Evolutionary conservation across 2,329 filamentous ascomycete species (phyloP).

Genomic region (Myriosclerotinia duriaeana): DNA sequence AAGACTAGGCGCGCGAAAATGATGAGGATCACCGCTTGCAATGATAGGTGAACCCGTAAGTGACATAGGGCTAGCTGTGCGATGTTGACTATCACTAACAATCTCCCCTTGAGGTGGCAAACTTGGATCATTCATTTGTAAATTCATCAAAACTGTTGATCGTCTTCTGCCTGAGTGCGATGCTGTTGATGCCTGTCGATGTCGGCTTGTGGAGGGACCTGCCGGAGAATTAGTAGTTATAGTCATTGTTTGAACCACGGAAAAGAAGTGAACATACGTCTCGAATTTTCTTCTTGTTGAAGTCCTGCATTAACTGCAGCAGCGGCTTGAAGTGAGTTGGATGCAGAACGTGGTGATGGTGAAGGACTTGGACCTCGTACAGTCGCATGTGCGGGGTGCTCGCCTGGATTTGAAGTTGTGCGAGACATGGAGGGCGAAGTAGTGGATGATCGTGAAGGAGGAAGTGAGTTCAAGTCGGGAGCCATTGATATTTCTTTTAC

Average conservation of each 20-base stretch:
- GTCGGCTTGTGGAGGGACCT: slow-evolving; percentile 49
- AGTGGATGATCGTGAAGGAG: slow-evolving; percentile 46
- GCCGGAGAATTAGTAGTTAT: slow-evolving; percentile 17
- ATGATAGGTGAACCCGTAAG: slow-evolving; percentile 49
- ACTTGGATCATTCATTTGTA: slow-evolving; percentile 69
- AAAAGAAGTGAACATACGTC: slow-evolving; percentile 46
- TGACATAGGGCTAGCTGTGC: slow-evolving; percentile 48
- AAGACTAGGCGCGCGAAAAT: slow-evolving; percentile 67
- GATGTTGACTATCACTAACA: slow-evolving; percentile 49
- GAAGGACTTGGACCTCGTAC: slow-evolving; percentile 53
- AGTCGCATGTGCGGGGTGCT: slow-evolving; percentile 30
- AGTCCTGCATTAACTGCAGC: slow-evolving; percentile 77
- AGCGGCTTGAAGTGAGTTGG: slow-evolving; percentile 71
- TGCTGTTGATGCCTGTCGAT: slow-evolving; percentile 42
- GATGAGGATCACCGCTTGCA: slow-evolving; percentile 53
- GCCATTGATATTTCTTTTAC: slow-evolving; percentile 30
- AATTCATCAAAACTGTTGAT: slow-evolving; percentile 69
- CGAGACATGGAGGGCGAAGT: slow-evolving; percentile 43
- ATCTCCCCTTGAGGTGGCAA: slow-evolving; percentile 70
- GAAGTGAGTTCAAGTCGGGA: slow-evolving; percentile 61
- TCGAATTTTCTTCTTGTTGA: slow-evolving; percentile 59
- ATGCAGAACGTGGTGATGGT: slow-evolving; percentile 62
- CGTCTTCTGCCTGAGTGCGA: slow-evolving; percentile 58
- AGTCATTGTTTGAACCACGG: not conserved
- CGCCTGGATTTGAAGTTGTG: slow-evolving; percentile 43